These are phyloP conservation scores for Prototheca cutis DNA, from an alignment of 163 green algal genomes.

Conservation along the genomic window DNA sequence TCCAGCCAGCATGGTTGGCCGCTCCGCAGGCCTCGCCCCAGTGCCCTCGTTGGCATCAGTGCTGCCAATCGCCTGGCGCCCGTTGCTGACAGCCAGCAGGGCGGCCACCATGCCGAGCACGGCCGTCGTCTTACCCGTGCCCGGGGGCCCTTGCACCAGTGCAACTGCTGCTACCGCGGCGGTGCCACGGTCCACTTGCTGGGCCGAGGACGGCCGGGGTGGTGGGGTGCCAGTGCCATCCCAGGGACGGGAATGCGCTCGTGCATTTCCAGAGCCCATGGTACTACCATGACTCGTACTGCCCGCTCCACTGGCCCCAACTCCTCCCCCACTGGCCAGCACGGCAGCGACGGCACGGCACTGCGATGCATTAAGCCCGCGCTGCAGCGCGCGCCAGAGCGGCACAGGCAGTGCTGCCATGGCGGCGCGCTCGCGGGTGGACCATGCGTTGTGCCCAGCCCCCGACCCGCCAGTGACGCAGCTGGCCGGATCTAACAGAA, in stretches of 20 bases:
- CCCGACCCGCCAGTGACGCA: not conserved
- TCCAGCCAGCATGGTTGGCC: no score
- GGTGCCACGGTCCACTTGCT: no score
- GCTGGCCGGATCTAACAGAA: conserved; percentile 20
- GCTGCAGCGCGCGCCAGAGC: conserved; percentile 15
- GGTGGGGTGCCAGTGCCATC: no score
- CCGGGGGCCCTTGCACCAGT: conserved; percentile 55
- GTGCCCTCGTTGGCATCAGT: no score
- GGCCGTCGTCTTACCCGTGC: conserved; percentile 63
- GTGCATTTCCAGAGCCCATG: no score
- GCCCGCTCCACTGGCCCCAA: no score
- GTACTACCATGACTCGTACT: no score
- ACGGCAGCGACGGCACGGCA: conserved; percentile 35
- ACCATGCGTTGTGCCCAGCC: not conserved
- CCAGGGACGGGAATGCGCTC: no score
- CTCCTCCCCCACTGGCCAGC: conserved; percentile 2
- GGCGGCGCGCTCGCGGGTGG: not conserved
- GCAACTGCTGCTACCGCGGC: no score
- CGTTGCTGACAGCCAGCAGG: conserved; percentile 29
- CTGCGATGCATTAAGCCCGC: conserved; percentile 36
- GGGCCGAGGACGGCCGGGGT: no score
- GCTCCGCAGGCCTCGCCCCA: no score
- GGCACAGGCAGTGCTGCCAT: conserved; percentile 2
- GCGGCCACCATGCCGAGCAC: conserved; percentile 60
- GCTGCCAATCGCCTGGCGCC: no score